phyloP scores from a whole-genome alignment of 164 flowering plant species.

The Santalum album region DNA sequence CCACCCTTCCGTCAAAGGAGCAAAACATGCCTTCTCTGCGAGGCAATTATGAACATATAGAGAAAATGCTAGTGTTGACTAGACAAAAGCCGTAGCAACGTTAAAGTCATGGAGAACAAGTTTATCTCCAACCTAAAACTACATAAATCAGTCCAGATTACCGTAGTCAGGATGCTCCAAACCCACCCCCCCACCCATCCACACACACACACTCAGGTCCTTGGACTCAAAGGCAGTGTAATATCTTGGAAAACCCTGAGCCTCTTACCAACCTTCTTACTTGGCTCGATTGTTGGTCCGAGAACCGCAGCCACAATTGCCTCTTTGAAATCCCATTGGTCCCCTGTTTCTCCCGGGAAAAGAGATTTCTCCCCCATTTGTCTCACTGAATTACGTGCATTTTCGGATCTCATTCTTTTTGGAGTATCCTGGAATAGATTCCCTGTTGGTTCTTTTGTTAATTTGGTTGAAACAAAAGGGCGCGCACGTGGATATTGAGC shows the following conservation, averaged over 20 bases:
- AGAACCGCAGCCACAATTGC: constrained; percentile 81
- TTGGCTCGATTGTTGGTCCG: constrained; percentile 28
- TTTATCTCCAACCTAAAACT: constrained; percentile 60
- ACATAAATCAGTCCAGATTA: too few relatives aligned
- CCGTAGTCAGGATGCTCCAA: too few relatives aligned
- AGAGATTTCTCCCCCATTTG: constrained; percentile 22
- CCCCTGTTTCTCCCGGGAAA: constrained; percentile 25
- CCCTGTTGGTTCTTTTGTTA: constrained; percentile 14
- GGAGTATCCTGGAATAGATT: constrained; percentile 36
- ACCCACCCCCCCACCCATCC: too few relatives aligned
- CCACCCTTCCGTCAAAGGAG: too few relatives aligned
- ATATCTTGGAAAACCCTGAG: constrained; percentile 80
- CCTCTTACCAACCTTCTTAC: constrained; percentile 52
- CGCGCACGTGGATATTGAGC: constrained; percentile 59
- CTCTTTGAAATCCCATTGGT: constrained; percentile 63
- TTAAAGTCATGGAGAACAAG: constrained; percentile 64
- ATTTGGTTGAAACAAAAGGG: constrained; percentile 53
- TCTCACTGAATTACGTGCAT: constrained; percentile 16
- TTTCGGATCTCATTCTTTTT: constrained; percentile 71
- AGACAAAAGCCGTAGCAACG: too few relatives aligned
- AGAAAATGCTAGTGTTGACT: too few relatives aligned
- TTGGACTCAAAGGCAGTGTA: constrained; percentile 69
- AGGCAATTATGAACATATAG: too few relatives aligned
- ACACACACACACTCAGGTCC: too few relatives aligned
- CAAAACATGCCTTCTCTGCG: too few relatives aligned